Evolutionary conservation across 306 rosid genomes (phyloP), one percentile per base, ranked within the genome.

Genomic region (Castanea sativa): DNA sequence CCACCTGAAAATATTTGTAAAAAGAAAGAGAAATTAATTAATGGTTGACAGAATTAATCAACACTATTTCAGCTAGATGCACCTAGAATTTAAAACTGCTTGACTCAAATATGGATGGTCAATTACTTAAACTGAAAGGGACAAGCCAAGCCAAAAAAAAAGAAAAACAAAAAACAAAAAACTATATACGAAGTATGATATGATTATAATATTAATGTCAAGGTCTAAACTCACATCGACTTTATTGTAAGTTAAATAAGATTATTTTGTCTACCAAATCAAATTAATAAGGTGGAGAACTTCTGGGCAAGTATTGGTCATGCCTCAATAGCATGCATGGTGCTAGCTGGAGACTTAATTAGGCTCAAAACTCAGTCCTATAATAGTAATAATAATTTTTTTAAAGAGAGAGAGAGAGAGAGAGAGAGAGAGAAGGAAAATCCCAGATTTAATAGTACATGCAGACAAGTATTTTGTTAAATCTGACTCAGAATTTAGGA

Each of bases 1-100:
- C 98, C 98, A 94, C 84, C 98, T 94, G 81, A 80, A 1, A 82
- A 63, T 69, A 19, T 13, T 18, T 4, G 0, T 16, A 23, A 9
- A 63, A 58, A 70, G 23, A 72, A 16, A 14, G 18, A 1, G 63
- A 58, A 65, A 73, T 8, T 7, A n/a, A 27, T 74, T 11, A n/a
- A 51, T 41, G 8, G 21, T 67, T 16, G 53, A 49, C 16, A 13
- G 2, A 49, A 13, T 49, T 49, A 49, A 49, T 2, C 16, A 49
- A 49, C 16, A 3, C 53, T 49, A 45, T 45, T 45, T 45, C 53
- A 45, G 53, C 53, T 2, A 45, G 15, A 10, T 45, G 53, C 53
- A 45, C 53, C 53, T 45, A 45, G 53, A 45, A 45, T 45, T 45
- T 45, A 45, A 45, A 14, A 10, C 18, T 20, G 20, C 0, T 16